phyloP scores from a whole-genome alignment of 805 yeast species.

The Ogataea pini region DNA sequence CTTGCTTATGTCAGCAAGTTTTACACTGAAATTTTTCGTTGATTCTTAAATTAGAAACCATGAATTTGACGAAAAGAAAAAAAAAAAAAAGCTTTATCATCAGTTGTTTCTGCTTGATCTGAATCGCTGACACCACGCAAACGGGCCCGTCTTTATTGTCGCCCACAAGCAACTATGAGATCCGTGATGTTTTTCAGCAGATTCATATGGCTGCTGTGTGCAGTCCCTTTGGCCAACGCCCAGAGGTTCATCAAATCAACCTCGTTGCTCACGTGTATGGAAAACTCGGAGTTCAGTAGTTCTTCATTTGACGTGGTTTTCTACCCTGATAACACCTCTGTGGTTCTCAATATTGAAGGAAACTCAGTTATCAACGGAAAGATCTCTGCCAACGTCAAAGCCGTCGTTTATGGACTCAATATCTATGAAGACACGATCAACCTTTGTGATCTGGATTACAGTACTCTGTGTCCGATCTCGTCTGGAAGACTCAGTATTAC shows the following conservation, averaged over 20 bases:
- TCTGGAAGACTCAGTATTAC: slow-evolving; percentile 82
- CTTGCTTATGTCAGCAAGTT: background rate
- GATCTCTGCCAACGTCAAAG: slow-evolving; percentile 61
- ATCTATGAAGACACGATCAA: slow-evolving; percentile 55
- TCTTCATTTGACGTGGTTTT: slow-evolving; percentile 75
- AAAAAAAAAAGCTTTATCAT: background rate
- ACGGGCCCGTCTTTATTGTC: background rate
- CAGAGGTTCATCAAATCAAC: slow-evolving; percentile 38
- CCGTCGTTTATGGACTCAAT: slow-evolving; percentile 81
- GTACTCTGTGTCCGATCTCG: slow-evolving; percentile 76
- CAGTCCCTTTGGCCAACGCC: slow-evolving; percentile 25
- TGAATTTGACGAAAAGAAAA: background rate
- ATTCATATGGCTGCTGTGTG: slow-evolving; percentile 9
- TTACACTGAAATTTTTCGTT: background rate
- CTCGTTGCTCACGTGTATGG: slow-evolving; percentile 91
- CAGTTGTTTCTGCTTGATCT: slow-evolving; percentile 1
- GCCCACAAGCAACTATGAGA: slow-evolving; percentile 8
- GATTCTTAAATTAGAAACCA: slow-evolving; percentile 1
- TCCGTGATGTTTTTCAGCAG: background rate
- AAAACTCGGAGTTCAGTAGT: slow-evolving; percentile 82
- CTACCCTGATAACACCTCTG: slow-evolving; percentile 64
- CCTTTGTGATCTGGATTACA: slow-evolving; percentile 59
- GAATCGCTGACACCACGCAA: background rate
- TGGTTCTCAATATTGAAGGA: slow-evolving; percentile 70
- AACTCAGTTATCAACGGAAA: slow-evolving; percentile 75